Percentiles rank a stretch among this genome's conserved stretches.
Evolutionary conservation across 352 stramenopile genomes (phyloP).

Genomic region (Pythium insidiosum): DNA sequence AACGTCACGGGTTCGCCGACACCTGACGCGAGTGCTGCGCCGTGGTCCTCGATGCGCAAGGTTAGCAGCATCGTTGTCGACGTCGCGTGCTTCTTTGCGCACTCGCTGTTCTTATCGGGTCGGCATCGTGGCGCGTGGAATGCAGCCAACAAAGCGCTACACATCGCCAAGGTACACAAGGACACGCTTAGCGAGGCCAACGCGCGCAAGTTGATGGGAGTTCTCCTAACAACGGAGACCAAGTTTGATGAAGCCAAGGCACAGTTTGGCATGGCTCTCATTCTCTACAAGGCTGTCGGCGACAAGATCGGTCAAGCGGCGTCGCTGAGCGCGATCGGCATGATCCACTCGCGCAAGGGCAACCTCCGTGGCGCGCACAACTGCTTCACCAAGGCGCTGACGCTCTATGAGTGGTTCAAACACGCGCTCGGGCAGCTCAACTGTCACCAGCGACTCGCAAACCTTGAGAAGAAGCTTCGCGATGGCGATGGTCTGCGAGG

Average conservation of each 20-base stretch:
- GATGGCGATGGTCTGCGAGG: conserved; percentile 50
- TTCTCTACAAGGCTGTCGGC: conserved; percentile 63
- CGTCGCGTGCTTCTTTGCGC: conserved; percentile 65
- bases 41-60: background rate
- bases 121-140: conserved; percentile 67
- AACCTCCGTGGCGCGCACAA: conserved; percentile 71
- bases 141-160: conserved; percentile 58
- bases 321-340: conserved; percentile 66
- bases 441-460: conserved; percentile 71
- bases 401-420: conserved; percentile 80
- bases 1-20: too few species aligned
- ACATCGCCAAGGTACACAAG: conserved; percentile 72
- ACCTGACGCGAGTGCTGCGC: background rate
- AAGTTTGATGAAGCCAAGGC: conserved; percentile 80
- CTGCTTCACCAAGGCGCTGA: conserved; percentile 74
- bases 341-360: conserved; percentile 75
- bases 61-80: conserved; percentile 45
- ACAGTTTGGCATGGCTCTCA: conserved; percentile 67
- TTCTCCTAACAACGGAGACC: conserved; percentile 70
- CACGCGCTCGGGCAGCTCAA: conserved; percentile 72
- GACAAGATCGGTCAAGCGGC: conserved; percentile 73
- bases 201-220: conserved; percentile 69
- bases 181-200: conserved; percentile 60
- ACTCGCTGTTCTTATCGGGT: conserved; percentile 65
- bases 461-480: conserved; percentile 79